Base-by-base conservation (phyloP, 169 alveolate species). In the Plasmodium falciparum region DNA sequence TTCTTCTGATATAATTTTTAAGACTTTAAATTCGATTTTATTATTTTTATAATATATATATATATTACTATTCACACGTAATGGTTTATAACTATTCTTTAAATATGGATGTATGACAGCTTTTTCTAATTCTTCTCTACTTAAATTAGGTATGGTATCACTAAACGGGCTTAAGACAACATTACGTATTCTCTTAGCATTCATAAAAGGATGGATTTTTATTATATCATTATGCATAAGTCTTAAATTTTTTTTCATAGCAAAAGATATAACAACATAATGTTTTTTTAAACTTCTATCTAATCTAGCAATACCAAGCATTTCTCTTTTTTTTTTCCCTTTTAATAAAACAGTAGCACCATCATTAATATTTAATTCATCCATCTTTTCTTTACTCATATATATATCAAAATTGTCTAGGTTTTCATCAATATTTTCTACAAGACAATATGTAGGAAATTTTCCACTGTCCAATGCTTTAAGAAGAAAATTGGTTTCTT, bases 11-110 rank as follows among this genome's bases (percentile, higher is more conserved):
- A 85, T 49, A 7, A 94, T 58, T 13, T 88, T 69, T 66, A 92
- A 54, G 2, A 94, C 83, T 58, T 93, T 94, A 86, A 94, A 94
- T 85, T 94, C 96, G 13, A 94, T 26, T 20, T 74, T 83, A 39
- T 85, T 66, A 47, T 72, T 72, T 59, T 80, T 80, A 56, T 80
- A 71, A 7, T 59, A 33, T 20, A 80, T 69, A n/a, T 80, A 80
- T n/a, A 80, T 15, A 67, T 29, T 67, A 15, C 56, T 43, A 58
- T 54, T 43, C 6, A 67, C 78, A 67, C 52, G 33, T n/a, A 80
- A 69, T 24, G 90, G 90, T 15, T 80, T 80, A 24, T 56, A 80
- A 62, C 72, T 67, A 43, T 61, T 71, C 39, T 80, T 80, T 24
- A 80, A 71, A 47, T 80, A 80, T 0, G 90, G 71, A 56, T 33